A percentile compares a stretch with the other conserved stretches of the same genome.
Evolutionary conservation across 2,329 filamentous ascomycete genomes (phyloP).

Genomic region (Ophiocordyceps unilateralis): DNA sequence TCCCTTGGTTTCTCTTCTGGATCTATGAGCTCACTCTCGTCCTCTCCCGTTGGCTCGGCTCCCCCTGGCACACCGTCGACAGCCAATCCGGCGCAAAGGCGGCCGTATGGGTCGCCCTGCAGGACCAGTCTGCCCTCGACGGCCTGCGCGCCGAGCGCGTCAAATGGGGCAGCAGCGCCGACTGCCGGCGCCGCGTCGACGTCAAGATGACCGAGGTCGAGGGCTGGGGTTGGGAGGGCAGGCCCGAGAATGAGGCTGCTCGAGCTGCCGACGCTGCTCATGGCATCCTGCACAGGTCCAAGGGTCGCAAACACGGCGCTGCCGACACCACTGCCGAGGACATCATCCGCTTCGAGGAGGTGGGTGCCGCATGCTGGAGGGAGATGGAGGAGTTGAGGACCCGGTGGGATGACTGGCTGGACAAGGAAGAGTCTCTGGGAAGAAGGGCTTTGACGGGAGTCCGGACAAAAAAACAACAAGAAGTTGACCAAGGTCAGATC

Average conservation of each 20-base stretch:
- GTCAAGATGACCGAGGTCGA: slow-evolving; percentile 69
- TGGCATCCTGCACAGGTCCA: slow-evolving; percentile 31
- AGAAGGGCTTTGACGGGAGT: no score
- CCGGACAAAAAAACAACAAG: no score
- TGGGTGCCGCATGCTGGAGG: slow-evolving; percentile 45
- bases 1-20: slow-evolving; percentile 52
- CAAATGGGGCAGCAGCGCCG: slow-evolving; percentile 76
- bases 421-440: slow-evolving; percentile 1
- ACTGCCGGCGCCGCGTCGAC: slow-evolving; percentile 36
- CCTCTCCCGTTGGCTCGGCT: slow-evolving; percentile 60
- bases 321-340: slow-evolving; percentile 42
- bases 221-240: slow-evolving; percentile 64
- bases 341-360: slow-evolving; percentile 41
- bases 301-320: slow-evolving; percentile 41
- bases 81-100: slow-evolving; percentile 62
- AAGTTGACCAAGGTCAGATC: no score
- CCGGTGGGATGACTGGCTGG: slow-evolving; percentile 39
- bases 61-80: slow-evolving; percentile 71
- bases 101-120: slow-evolving; percentile 62
- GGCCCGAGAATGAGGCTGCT: slow-evolving; percentile 26
- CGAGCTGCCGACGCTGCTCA: slow-evolving; percentile 23
- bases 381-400: slow-evolving; percentile 55
- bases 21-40: slow-evolving; percentile 52
- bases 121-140: slow-evolving; percentile 44
- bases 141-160: slow-evolving; percentile 31